Evolutionary conservation across 2,329 filamentous ascomycete genomes (phyloP).

Genomic region (Thelonectria blattea): DNA sequence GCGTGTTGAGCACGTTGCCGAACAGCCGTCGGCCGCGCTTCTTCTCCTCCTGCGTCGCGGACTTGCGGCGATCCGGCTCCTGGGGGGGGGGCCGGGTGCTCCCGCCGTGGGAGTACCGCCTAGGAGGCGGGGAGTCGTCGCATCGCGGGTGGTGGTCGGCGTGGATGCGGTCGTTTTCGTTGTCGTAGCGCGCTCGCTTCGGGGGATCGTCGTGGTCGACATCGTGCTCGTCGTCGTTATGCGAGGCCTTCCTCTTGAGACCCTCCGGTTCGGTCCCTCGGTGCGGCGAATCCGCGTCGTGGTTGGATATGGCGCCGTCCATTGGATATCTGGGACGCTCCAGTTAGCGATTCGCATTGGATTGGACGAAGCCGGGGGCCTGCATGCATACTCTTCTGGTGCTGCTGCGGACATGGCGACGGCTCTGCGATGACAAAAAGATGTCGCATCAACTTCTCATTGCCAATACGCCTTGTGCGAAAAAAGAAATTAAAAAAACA

Average conservation of each 20-base stretch:
- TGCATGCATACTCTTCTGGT: constrained; percentile 30
- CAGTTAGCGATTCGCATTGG: constrained; percentile 26
- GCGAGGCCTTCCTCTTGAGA: constrained; percentile 42
- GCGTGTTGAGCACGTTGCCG: constrained; percentile 77
- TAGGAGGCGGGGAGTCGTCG: constrained; percentile 21
- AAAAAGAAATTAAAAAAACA: too few species aligned
- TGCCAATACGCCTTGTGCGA: not conserved
- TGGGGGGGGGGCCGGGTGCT: not conserved
- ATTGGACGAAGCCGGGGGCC: not conserved
- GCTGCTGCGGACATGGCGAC: constrained; percentile 27
- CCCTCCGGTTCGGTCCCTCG: constrained; percentile 17
- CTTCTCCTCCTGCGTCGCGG: constrained; percentile 70
- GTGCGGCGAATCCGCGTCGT: constrained; percentile 4
- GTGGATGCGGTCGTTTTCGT: constrained; percentile 19
- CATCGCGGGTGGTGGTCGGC: constrained; percentile 22
- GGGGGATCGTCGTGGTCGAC: constrained; percentile 25
- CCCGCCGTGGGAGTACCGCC: constrained; percentile 21
- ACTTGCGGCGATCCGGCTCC: constrained; percentile 32
- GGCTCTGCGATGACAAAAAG: not conserved
- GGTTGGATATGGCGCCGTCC: constrained; percentile 20
- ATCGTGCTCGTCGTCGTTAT: constrained; percentile 19
- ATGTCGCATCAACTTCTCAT: constrained; percentile 6
- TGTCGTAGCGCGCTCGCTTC: constrained; percentile 37
- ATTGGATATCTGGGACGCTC: constrained; percentile 23
- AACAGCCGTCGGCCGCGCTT: constrained; percentile 86